Conservation (phyloP, 192 early-diverging fungal genomes). For the Linnemannia elongata region DNA sequence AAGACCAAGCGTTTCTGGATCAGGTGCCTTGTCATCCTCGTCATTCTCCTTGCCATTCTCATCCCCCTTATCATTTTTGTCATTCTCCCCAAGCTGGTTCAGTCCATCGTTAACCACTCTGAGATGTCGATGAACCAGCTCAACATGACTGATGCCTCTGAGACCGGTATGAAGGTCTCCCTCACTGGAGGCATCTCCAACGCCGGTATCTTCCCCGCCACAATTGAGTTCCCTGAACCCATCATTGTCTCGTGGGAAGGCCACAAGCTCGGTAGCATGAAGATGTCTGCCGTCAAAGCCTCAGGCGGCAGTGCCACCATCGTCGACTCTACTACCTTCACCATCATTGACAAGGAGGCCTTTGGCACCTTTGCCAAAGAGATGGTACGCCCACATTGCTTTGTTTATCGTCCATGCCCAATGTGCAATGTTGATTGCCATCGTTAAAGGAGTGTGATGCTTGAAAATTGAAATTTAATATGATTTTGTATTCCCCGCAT, state of each 20-base stretch:
- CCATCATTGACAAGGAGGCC: slow-evolving; percentile 53
- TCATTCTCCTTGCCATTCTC: slow-evolving; percentile 59
- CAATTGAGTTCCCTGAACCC: slow-evolving; percentile 62
- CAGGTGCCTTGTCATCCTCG: slow-evolving; percentile 51
- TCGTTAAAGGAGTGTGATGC: neutral
- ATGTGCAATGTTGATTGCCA: no score
- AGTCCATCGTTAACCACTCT: slow-evolving; percentile 62
- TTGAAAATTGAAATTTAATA: neutral
- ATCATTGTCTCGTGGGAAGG: slow-evolving; percentile 66
- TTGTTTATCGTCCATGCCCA: neutral
- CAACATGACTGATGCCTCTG: slow-evolving; percentile 63
- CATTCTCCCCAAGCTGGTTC: slow-evolving; percentile 63
- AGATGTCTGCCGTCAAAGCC: slow-evolving; percentile 60
- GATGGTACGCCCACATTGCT: slow-evolving; percentile 42
- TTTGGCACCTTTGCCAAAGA: slow-evolving; percentile 64
- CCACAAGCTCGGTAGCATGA: slow-evolving; percentile 58
- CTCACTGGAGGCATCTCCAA: slow-evolving; percentile 61
- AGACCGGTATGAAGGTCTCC: slow-evolving; percentile 57
- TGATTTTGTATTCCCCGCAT: neutral
- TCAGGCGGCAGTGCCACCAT: slow-evolving; percentile 56
- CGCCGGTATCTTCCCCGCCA: slow-evolving; percentile 67
- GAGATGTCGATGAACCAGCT: slow-evolving; percentile 52
- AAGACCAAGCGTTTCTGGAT: slow-evolving; percentile 65
- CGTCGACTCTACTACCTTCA: slow-evolving; percentile 57
- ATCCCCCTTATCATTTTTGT: slow-evolving; percentile 65